phyloP scores from a whole-genome alignment of 176 grass and related monocot species.

The Oryza coarctata region DNA sequence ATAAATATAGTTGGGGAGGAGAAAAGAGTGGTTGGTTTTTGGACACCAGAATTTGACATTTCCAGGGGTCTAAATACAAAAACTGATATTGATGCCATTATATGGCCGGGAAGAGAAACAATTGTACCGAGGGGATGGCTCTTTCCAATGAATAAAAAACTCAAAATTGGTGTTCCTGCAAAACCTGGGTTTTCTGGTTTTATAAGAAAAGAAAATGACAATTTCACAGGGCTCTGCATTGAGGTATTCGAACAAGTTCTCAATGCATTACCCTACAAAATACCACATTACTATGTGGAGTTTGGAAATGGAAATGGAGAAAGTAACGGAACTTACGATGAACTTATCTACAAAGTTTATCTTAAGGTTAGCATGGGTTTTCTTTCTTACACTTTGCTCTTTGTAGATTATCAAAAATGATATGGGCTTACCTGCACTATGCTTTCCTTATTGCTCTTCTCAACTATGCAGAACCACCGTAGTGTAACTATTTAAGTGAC shows the following conservation, averaged over 20 bases:
- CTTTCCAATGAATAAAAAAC: conserved; percentile 37
- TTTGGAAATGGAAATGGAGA: conserved; percentile 36
- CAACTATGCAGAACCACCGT: not conserved
- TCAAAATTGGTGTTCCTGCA: conserved; percentile 57
- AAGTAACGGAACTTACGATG: conserved; percentile 63
- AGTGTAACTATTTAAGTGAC: too few species aligned
- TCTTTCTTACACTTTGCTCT: conserved; percentile 5
- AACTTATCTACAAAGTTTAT: conserved; percentile 69
- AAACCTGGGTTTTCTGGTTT: conserved; percentile 56
- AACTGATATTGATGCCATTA: conserved; percentile 23
- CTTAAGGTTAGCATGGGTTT: conserved; percentile 41
- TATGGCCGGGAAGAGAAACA: conserved; percentile 50
- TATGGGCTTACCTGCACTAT: not conserved
- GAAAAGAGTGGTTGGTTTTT: conserved; percentile 40
- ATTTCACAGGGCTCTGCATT: conserved; percentile 32
- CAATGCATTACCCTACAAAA: conserved; percentile 21
- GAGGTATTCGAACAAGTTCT: conserved; percentile 60
- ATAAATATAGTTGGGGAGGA: conserved; percentile 35
- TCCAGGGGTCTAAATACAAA: conserved; percentile 17
- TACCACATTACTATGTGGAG: not conserved
- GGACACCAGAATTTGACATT: conserved; percentile 27
- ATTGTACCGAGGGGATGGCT: conserved; percentile 61
- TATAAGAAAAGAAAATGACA: conserved; percentile 20
- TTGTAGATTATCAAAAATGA: not conserved
- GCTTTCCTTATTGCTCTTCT: not conserved